Evolutionary conservation across 2,329 filamentous ascomycete genomes (phyloP), one percentile per base, ranked within the genome.

Genomic region (Shiraia sp.): DNA sequence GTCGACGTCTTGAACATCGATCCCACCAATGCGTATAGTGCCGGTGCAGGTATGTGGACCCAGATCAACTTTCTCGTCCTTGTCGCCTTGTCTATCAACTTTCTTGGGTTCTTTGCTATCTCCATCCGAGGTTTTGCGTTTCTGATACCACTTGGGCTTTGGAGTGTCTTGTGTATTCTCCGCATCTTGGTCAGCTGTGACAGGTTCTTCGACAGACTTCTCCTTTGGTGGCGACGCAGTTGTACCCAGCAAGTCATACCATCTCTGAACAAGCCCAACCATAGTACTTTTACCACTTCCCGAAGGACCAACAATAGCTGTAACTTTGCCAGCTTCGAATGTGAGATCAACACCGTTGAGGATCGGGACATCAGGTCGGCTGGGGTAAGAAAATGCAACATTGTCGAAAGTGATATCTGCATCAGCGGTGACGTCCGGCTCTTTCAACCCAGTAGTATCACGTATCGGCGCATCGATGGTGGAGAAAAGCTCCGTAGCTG

Each of bases 231-330:
- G 39, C 4, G 25, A 32, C 1, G 59, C 56, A 13, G 43, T 53
- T 3, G 58, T 64, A 2, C 58, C 61, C 12, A 51, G 34, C 12
- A 86, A 72, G 2, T 81, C 79, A 59, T 90, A 90, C 84, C 85
- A 90, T 23, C 85, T 74, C 59, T 90, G 82, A 3, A 90, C 72
- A 2, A 90, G 69, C 0, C 83, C 85, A 1, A 89, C 80, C 17
- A 90, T 81, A 0, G 87, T 90, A 36, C 82, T 87, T 64, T 90
- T 91, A 0, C 87, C 87, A 4, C 79, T 83, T 0, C 87, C 87
- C 2, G 83, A 87, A 0, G 85, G 80, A 0, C 87, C 87, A 14
- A 90, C 86, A 13, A 90, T 84, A 2, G 87, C 87, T 1, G 85
- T 88, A 2, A 84, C 78, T 57, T 87, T 86, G 14, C 84, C 83